These are phyloP conservation scores for Candida caryicola DNA, from an alignment of 805 yeast genomes.

Conservation along the genomic window DNA sequence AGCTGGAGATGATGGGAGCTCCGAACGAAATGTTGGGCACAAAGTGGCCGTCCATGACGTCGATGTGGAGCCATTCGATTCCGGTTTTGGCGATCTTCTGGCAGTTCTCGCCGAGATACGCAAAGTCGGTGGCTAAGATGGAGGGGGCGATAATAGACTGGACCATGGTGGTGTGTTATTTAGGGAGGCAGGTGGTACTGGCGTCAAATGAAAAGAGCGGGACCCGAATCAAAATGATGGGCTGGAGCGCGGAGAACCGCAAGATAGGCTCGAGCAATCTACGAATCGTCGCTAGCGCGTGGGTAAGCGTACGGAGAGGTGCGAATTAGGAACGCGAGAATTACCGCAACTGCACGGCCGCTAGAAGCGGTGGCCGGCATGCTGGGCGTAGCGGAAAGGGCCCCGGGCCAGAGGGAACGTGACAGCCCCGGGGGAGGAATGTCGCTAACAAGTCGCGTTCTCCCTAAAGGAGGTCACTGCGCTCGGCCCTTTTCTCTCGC, in stretches of 20 bases:
- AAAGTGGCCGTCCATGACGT: conserved; percentile 98
- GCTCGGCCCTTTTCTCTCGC: too few relatives aligned
- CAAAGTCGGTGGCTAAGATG: conserved; percentile 87
- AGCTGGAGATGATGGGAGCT: conserved; percentile 77
- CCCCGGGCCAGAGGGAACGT: too few relatives aligned
- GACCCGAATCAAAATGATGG: neutral
- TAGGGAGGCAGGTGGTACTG: neutral
- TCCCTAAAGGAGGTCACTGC: too few relatives aligned
- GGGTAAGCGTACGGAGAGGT: too few relatives aligned
- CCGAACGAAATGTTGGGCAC: conserved; percentile 97
- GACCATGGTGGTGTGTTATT: conserved; percentile 47
- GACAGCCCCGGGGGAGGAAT: too few relatives aligned
- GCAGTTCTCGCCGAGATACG: conserved; percentile 85
- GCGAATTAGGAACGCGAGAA: too few relatives aligned
- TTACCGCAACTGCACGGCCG: too few relatives aligned
- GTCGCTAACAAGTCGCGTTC: too few relatives aligned
- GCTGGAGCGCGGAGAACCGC: neutral
- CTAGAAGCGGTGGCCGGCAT: too few relatives aligned
- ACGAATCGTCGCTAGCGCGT: too few relatives aligned
- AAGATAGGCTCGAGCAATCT: too few relatives aligned
- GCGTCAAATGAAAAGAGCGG: neutral
- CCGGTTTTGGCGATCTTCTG: conserved; percentile 72
- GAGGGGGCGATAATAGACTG: conserved; percentile 90
- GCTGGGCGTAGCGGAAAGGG: too few relatives aligned
- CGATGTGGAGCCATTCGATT: conserved; percentile 97